These are phyloP conservation scores for Phytophthora quininea DNA, from an alignment of 352 stramenopile genomes.

Conservation along the genomic window DNA sequence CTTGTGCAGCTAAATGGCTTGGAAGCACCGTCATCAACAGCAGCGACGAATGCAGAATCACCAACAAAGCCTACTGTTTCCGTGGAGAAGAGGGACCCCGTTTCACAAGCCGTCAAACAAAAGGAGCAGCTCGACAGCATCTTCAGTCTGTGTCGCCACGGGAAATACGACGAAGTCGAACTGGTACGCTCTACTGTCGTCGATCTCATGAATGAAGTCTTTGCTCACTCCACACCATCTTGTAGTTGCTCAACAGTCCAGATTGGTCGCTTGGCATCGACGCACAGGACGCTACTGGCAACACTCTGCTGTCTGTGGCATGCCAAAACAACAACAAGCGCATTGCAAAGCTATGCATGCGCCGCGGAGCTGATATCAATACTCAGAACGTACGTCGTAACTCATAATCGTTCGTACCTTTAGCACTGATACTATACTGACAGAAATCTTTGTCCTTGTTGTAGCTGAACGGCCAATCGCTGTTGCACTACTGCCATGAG, in stretches of 20 bases:
- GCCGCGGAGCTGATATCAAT: slow-evolving; percentile 93
- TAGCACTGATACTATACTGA: no score
- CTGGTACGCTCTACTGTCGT: slow-evolving; percentile 37
- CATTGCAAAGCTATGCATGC: slow-evolving; percentile 94
- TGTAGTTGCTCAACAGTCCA: slow-evolving; percentile 86
- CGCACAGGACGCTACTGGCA: slow-evolving; percentile 91
- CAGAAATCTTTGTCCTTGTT: background rate
- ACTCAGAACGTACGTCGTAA: slow-evolving; percentile 86
- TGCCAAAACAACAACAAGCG: slow-evolving; percentile 97
- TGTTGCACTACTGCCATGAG: slow-evolving; percentile 93
- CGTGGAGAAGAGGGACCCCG: slow-evolving; percentile 70
- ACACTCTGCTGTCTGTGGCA: slow-evolving; percentile 93
- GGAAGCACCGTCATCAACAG: slow-evolving; percentile 1
- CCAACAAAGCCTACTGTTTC: slow-evolving; percentile 12
- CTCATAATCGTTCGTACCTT: no score
- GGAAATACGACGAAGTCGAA: slow-evolving; percentile 90
- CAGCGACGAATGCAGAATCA: background rate
- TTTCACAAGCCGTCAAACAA: slow-evolving; percentile 85
- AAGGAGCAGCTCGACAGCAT: slow-evolving; percentile 90
- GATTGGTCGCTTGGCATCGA: slow-evolving; percentile 93
- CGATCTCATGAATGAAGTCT: no score
- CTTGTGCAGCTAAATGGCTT: slow-evolving; percentile 34
- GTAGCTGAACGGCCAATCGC: slow-evolving; percentile 90
- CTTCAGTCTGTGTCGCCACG: slow-evolving; percentile 90
- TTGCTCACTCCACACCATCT: background rate